A percentile compares a stretch with the other conserved stretches of the same genome.
Conservation (phyloP, 176 grass and related monocot genomes). For the Avena sativa region DNA sequence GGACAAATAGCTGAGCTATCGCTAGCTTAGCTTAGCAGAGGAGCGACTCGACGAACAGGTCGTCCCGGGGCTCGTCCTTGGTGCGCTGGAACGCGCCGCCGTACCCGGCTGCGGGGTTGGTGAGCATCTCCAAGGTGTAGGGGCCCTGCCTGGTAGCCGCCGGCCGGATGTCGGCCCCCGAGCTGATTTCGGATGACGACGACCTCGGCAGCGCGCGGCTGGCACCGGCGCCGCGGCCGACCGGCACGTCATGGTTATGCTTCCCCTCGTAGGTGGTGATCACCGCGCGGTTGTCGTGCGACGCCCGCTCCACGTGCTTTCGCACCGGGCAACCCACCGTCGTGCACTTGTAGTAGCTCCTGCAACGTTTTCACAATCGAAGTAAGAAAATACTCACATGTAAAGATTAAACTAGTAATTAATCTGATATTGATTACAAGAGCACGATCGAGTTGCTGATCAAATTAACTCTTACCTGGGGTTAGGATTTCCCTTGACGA, state of each 20-base stretch:
- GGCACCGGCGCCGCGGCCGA: slow-evolving; percentile 51
- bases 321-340: slow-evolving; percentile 67
- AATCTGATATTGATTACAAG: neutral
- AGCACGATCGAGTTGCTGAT: neutral
- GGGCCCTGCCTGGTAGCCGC: neutral
- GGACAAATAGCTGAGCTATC: neutral
- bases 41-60: slow-evolving; percentile 69
- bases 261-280: slow-evolving; percentile 86
- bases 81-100: slow-evolving; percentile 44
- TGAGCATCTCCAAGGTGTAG: slow-evolving; percentile 48
- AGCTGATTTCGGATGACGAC: neutral
- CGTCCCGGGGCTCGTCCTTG: slow-evolving; percentile 75
- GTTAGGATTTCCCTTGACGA: slow-evolving; percentile 79
- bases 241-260: slow-evolving; percentile 82
- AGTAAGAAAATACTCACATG: neutral
- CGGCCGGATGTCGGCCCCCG: slow-evolving; percentile 9
- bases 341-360: slow-evolving; percentile 95
- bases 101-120: neutral
- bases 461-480: slow-evolving; percentile 35
- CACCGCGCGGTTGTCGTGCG: slow-evolving; percentile 62
- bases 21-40: slow-evolving; percentile 40
- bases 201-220: slow-evolving; percentile 12
- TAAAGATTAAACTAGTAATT: neutral
- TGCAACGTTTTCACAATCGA: neutral
- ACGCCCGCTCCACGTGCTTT: slow-evolving; percentile 80